These are phyloP conservation scores for Letharia columbiana DNA, from an alignment of 495 filamentous ascomycete species.

Conservation along the genomic window DNA sequence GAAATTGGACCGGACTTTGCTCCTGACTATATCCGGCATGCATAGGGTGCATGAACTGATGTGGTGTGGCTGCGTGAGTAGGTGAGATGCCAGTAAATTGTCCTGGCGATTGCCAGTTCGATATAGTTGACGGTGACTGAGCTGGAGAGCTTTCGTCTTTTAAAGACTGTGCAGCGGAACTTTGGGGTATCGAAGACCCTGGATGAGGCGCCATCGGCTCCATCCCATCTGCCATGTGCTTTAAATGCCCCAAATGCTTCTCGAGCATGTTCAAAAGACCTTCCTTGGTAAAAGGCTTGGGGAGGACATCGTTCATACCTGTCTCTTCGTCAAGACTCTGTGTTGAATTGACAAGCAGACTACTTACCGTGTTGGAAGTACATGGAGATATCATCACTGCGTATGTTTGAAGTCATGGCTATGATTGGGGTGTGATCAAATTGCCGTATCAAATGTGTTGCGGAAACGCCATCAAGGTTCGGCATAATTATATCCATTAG, in stretches of 20 bases:
- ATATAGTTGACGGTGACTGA: conserved; percentile 62
- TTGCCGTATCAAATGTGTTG: conserved; percentile 87
- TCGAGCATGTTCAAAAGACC: conserved; percentile 85
- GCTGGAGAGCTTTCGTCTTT: conserved; percentile 80
- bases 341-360: conserved; percentile 9
- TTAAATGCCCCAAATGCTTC: conserved; percentile 76
- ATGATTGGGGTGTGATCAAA: conserved; percentile 85
- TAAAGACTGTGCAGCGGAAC: conserved; percentile 50
- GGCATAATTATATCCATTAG: conserved; percentile 99
- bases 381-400: conserved; percentile 91
- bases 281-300: conserved; percentile 95
- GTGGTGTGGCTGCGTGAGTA: conserved; percentile 41
- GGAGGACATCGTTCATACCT: conserved; percentile 99
- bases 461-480: conserved; percentile 87
- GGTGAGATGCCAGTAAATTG: conserved; percentile 58
- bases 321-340: conserved; percentile 14
- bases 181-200: conserved; percentile 32
- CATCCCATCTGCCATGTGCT: conserved; percentile 49
- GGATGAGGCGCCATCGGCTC: conserved; percentile 47
- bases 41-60: conserved; percentile 42
- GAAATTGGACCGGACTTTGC: conserved; percentile 44
- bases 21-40: conserved; percentile 43
- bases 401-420: conserved; percentile 97
- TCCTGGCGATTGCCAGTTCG: conserved; percentile 64
- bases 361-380: conserved; percentile 91